Base-by-base conservation (phyloP, 1,284 basidiomycete species). In the Inonotus hispidus region DNA sequence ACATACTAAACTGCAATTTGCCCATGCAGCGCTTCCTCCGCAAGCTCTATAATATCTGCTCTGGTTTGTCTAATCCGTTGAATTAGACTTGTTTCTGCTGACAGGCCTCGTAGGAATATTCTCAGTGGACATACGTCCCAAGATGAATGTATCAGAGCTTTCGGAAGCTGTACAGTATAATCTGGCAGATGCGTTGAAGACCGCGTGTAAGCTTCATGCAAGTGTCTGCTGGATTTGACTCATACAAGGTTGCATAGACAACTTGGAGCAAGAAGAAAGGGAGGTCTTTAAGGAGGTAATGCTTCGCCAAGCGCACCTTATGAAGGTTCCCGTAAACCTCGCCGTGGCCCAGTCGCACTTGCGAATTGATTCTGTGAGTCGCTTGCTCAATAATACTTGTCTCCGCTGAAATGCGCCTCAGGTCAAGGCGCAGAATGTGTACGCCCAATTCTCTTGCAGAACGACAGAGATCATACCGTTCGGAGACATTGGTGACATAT, bases 401-500 rank as follows among this genome's bases (percentile, higher is more conserved):
- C 25, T 11, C n/a, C 32, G 13, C 13, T 19, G n/a, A 25, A 38
- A 46, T 21, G 52, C 38, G 19, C 21, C 23, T 3, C 16, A 89
- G 87, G 79, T 85, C 60, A 85, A 85, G 70, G 81, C 86, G 5
- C 77, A 82, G 66, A 74, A 80, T 0, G 82, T 90, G 53, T 87
- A 84, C 5, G 82, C 84, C 3, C 74, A 76, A 0, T 72, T 90
- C 49, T 77, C 82, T 3, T 90, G 86, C 72, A 85, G 85, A 73
- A 83, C 89, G 0, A 89, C 85, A 0, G 93, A 94, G 67, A 84
- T 91, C 62, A 86, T 95, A 58, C 82, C 85, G 1, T 77, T 93
- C 59, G 75, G 81, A 2, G 92, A 94, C 63, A 82, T 95, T 65
- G 92, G 90, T 73, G 93, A 95, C 68, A 83, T 92, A 1, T 90